phyloP scores from a whole-genome alignment of 176 grass and related monocot species.

The Puya raimondii region DNA sequence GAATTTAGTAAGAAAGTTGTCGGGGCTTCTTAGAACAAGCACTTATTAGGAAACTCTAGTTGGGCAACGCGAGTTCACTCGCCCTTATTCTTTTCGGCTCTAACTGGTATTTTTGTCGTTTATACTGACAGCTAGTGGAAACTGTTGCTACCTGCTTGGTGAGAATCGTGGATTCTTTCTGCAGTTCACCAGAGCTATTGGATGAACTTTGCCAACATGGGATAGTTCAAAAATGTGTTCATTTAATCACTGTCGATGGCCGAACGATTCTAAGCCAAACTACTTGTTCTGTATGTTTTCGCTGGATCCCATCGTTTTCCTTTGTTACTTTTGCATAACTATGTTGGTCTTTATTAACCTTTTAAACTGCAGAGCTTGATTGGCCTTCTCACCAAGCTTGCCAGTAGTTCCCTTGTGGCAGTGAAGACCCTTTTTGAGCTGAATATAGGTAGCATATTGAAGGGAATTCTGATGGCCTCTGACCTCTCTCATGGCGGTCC shows the following conservation, averaged over 20 bases:
- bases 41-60: no score
- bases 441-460: slow-evolving; percentile 68
- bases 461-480: slow-evolving; percentile 58
- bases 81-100: no score
- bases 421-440: slow-evolving; percentile 81
- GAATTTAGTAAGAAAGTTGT: no score
- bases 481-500: slow-evolving; percentile 61
- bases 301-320: not conserved
- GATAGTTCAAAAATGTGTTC: slow-evolving; percentile 47
- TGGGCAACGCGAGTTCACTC: no score
- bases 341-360: slow-evolving; percentile 20
- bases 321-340: not conserved
- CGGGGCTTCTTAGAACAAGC: no score
- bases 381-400: slow-evolving; percentile 73
- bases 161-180: slow-evolving; percentile 62
- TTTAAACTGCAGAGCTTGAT: slow-evolving; percentile 58
- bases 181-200: slow-evolving; percentile 49
- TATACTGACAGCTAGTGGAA: slow-evolving; percentile 55
- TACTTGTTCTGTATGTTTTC: slow-evolving; percentile 60
- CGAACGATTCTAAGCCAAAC: slow-evolving; percentile 38
- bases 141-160: slow-evolving; percentile 65
- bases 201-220: slow-evolving; percentile 67
- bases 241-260: slow-evolving; percentile 55
- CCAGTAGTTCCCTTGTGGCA: slow-evolving; percentile 61
- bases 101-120: slow-evolving; percentile 5